These are phyloP conservation scores for Fusarium scirpi DNA, from an alignment of 2,329 filamentous ascomycete genomes.

Conservation along the genomic window DNA sequence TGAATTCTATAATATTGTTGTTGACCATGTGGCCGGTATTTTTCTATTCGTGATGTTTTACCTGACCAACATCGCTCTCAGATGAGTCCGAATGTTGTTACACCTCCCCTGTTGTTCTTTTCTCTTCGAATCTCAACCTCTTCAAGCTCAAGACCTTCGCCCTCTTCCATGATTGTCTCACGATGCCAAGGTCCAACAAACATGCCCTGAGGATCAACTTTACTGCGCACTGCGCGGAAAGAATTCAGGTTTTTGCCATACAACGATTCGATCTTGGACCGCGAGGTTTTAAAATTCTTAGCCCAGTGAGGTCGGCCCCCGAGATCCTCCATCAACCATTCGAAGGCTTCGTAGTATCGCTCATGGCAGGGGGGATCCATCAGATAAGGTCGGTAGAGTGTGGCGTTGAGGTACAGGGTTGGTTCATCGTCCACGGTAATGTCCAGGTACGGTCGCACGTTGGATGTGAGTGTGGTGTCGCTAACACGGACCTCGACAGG, in stretches of 20 bases:
- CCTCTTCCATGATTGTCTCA: conserved; percentile 67
- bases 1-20: conserved; percentile 5
- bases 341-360: conserved; percentile 89
- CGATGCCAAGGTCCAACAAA: conserved; percentile 94
- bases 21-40: not conserved
- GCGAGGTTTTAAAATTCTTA: conserved; percentile 82
- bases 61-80: conserved; percentile 25
- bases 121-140: conserved; percentile 51
- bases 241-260: conserved; percentile 76
- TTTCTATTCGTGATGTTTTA: conserved; percentile 17
- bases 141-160: conserved; percentile 52
- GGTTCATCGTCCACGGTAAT: conserved; percentile 75
- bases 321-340: conserved; percentile 89
- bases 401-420: conserved; percentile 90
- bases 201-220: conserved; percentile 83
- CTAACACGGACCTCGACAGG: conserved; percentile 91
- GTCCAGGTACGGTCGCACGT: conserved; percentile 69
- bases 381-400: conserved; percentile 85
- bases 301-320: conserved; percentile 90
- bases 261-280: conserved; percentile 71
- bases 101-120: conserved; percentile 43
- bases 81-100: conserved; percentile 45
- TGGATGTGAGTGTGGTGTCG: conserved; percentile 66
- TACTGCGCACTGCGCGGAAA: conserved; percentile 76
- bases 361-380: conserved; percentile 80